These are phyloP conservation scores for Scutellaria minor DNA, from an alignment of 257 asterid species.

Conservation along the genomic window DNA sequence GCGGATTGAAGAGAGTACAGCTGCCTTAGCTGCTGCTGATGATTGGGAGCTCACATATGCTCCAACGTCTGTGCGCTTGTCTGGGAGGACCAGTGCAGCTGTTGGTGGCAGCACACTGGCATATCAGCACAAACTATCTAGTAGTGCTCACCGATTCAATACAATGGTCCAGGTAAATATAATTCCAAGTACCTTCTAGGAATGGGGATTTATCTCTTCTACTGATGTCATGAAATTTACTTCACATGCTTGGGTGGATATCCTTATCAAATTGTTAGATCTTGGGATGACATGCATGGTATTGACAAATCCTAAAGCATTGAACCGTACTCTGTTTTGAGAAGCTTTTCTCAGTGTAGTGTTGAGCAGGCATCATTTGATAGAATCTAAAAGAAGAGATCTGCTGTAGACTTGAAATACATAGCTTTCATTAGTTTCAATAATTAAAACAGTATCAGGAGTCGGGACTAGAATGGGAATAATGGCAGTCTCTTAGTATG, in stretches of 20 bases:
- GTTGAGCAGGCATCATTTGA: slow-evolving; percentile 25
- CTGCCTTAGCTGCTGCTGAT: slow-evolving; percentile 99
- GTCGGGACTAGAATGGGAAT: slow-evolving; percentile 24
- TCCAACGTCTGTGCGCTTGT: slow-evolving; percentile 64
- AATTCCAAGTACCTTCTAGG: slow-evolving; percentile 14
- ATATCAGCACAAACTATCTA: slow-evolving; percentile 84
- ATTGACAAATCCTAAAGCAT: slow-evolving; percentile 14
- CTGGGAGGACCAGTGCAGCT: slow-evolving; percentile 67
- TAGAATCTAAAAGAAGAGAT: slow-evolving; percentile 23
- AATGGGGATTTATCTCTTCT: slow-evolving; percentile 11
- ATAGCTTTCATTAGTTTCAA: background rate
- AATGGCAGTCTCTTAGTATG: slow-evolving; percentile 4
- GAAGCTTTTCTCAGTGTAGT: slow-evolving; percentile 16
- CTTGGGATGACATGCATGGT: slow-evolving; percentile 19
- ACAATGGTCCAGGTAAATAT: slow-evolving; percentile 89
- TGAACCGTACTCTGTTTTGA: slow-evolving; percentile 15
- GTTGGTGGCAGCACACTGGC: slow-evolving; percentile 49
- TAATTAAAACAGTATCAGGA: slow-evolving; percentile 1
- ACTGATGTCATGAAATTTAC: slow-evolving; percentile 28
- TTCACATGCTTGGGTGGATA: slow-evolving; percentile 22
- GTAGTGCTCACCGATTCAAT: slow-evolving; percentile 96
- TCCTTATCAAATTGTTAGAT: slow-evolving; percentile 25
- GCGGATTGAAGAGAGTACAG: slow-evolving; percentile 95
- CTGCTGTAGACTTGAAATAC: slow-evolving; percentile 3
- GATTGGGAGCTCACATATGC: slow-evolving; percentile 92